Evolutionary conservation across 129 eudicot species (phyloP).

Genomic region (Artemisia tridentata): DNA sequence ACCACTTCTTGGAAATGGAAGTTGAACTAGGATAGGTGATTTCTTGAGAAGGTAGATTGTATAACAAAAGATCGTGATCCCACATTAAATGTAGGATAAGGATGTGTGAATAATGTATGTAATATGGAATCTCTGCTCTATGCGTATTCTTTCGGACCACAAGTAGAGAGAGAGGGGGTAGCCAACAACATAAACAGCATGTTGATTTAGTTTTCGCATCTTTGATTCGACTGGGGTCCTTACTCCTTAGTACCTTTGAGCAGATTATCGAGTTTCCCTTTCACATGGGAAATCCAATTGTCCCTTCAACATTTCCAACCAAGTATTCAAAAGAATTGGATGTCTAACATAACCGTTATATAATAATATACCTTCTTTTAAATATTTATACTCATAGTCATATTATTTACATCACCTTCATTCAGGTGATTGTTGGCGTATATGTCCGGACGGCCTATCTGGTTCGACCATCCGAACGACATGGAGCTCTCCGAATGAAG

Average conservation of each 20-base stretch:
- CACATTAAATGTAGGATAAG: constrained; percentile 15
- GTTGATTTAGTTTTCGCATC: constrained; percentile 8
- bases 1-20: background rate
- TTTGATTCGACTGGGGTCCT: constrained; percentile 17
- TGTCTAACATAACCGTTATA: too few species aligned
- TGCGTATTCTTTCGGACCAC: constrained; percentile 10
- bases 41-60: constrained; percentile 20
- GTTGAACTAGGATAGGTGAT: constrained; percentile 14
- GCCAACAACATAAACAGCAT: constrained; percentile 16
- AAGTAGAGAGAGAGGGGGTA: constrained; percentile 10
- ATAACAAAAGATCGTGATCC: constrained; percentile 12
- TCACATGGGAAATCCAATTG: constrained; percentile 17
- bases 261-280: background rate
- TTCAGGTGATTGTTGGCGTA: too few species aligned
- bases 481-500: too few species aligned
- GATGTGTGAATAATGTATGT: background rate
- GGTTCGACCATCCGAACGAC: too few species aligned
- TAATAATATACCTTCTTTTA: background rate
- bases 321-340: too few species aligned
- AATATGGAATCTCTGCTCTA: constrained; percentile 5
- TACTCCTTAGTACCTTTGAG: constrained; percentile 17
- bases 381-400: background rate
- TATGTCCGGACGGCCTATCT: too few species aligned
- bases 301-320: background rate
- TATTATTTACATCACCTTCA: background rate